Percentiles rank a stretch among this genome's conserved stretches.
Conservation (phyloP, 345 rosid species). For the Conringia planisiliqua region DNA sequence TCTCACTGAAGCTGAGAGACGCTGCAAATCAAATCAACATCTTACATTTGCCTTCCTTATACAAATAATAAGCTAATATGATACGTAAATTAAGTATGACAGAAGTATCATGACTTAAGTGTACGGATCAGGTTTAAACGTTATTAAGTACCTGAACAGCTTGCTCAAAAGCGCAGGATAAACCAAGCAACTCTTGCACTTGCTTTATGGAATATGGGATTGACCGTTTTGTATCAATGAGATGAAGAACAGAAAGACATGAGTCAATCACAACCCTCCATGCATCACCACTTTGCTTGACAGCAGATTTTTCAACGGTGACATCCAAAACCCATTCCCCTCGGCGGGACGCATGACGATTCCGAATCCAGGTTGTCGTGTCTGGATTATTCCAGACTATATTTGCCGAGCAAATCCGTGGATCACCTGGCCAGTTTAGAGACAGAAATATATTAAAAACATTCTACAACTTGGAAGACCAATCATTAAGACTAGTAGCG, state of each 20-base stretch:
- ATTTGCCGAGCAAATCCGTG: slow-evolving; percentile 65
- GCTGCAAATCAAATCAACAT: slow-evolving; percentile 49
- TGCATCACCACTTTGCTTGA: slow-evolving; percentile 84
- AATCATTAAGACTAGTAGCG: neutral
- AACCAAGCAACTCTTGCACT: slow-evolving; percentile 83
- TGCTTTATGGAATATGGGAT: slow-evolving; percentile 87
- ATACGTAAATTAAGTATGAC: neutral
- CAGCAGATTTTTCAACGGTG: slow-evolving; percentile 65
- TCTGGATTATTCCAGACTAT: slow-evolving; percentile 77
- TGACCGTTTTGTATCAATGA: slow-evolving; percentile 73
- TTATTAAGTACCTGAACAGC: slow-evolving; percentile 73
- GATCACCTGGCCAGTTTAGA: slow-evolving; percentile 65
- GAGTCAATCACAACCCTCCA: slow-evolving; percentile 90
- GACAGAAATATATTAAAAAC: slow-evolving; percentile 2
- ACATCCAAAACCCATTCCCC: slow-evolving; percentile 82
- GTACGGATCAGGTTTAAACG: neutral
- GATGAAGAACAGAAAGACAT: slow-evolving; percentile 81
- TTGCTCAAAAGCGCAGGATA: slow-evolving; percentile 89
- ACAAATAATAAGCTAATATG: neutral
- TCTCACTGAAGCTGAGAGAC: slow-evolving; percentile 76
- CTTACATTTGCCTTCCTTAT: neutral
- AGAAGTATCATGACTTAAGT: slow-evolving; percentile 7
- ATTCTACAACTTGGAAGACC: slow-evolving; percentile 7
- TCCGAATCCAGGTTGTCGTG: slow-evolving; percentile 65
- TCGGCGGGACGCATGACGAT: slow-evolving; percentile 41